phyloP scores from a whole-genome alignment of 805 yeast species.

The Candida michaelii region DNA sequence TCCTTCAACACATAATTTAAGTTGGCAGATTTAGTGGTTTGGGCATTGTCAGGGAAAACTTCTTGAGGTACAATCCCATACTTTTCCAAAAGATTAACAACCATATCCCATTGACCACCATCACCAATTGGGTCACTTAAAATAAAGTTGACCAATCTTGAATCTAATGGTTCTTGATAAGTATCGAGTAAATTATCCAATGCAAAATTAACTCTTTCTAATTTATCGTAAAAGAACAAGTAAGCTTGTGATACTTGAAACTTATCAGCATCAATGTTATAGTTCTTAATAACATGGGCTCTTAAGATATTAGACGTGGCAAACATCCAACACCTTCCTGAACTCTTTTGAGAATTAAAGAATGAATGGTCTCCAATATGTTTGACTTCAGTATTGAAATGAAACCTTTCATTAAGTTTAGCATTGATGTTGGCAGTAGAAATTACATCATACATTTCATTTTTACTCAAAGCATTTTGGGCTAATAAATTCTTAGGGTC shows the following conservation, averaged over 20 bases:
- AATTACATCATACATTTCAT: constrained; percentile 44
- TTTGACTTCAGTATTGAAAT: constrained; percentile 38
- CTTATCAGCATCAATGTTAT: constrained; percentile 51
- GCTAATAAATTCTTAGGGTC: constrained; percentile 54
- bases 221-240: constrained; percentile 79
- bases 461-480: constrained; percentile 53
- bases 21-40: constrained; percentile 50
- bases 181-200: constrained; percentile 76
- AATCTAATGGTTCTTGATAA: constrained; percentile 61
- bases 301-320: constrained; percentile 79
- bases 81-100: constrained; percentile 70
- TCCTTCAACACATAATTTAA: constrained; percentile 65
- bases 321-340: constrained; percentile 89
- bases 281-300: constrained; percentile 56
- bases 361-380: constrained; percentile 36
- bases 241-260: constrained; percentile 79
- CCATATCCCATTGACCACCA: constrained; percentile 90
- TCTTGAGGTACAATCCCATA: constrained; percentile 80
- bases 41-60: constrained; percentile 67
- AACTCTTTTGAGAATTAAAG: constrained; percentile 59
- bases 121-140: constrained; percentile 68
- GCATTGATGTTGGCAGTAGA: constrained; percentile 27
- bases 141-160: constrained; percentile 67
- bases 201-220: constrained; percentile 81
- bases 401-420: constrained; percentile 26